Evolutionary conservation across 805 yeast species (phyloP).

Genomic region (Candida ovalis): DNA sequence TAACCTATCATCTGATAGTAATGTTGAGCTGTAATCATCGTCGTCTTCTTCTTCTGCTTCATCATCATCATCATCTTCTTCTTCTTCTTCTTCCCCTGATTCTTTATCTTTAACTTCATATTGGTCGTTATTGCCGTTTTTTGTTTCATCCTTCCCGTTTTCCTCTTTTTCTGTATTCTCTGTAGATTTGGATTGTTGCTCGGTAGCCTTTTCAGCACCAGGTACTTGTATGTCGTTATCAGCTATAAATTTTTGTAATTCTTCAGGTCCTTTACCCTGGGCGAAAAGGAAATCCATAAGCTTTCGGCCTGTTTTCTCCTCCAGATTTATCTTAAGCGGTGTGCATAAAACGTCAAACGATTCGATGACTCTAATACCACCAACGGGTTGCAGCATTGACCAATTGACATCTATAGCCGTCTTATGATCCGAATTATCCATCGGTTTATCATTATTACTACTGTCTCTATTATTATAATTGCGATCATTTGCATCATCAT

Average conservation of each 20-base stretch:
- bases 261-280: slow-evolving; percentile 1
- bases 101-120: background rate
- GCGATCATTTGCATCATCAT: background rate
- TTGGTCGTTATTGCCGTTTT: too few species aligned
- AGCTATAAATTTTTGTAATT: background rate
- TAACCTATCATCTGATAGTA: slow-evolving; percentile 9
- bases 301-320: slow-evolving; percentile 61
- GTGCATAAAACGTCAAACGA: slow-evolving; percentile 54
- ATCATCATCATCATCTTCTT: slow-evolving; percentile 11
- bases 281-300: slow-evolving; percentile 74
- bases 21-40: slow-evolving; percentile 6
- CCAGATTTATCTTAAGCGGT: slow-evolving; percentile 72
- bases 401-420: slow-evolving; percentile 40
- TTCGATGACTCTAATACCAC: slow-evolving; percentile 83
- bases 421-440: slow-evolving; percentile 23
- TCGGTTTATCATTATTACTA: slow-evolving; percentile 24
- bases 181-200: too few species aligned
- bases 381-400: slow-evolving; percentile 83
- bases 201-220: background rate
- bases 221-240: background rate
- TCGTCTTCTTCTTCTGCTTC: slow-evolving; percentile 8
- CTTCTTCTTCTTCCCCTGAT: background rate
- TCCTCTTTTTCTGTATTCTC: too few species aligned
- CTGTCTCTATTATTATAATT: slow-evolving; percentile 12
- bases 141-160: too few species aligned